Evolutionary conservation across 306 rosid species (phyloP).

Genomic region (Canavalia ensiformis): DNA sequence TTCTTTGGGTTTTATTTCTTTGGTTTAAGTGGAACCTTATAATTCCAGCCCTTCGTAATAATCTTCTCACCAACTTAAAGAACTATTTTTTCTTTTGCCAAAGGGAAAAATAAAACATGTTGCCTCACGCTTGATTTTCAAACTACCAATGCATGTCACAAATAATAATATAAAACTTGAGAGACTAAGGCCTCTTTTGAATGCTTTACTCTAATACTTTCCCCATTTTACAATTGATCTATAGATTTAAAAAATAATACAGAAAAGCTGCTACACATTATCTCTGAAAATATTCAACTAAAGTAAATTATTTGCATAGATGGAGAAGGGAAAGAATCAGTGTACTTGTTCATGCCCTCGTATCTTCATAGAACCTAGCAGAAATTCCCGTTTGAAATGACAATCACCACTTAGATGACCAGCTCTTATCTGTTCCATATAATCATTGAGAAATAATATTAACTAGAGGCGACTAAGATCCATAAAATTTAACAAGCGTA

Average conservation of each 20-base stretch:
- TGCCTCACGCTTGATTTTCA: slow-evolving; percentile 14
- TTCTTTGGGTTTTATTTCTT: slow-evolving; percentile 9
- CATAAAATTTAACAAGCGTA: slow-evolving; percentile 8
- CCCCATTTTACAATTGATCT: background rate
- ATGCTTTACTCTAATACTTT: background rate
- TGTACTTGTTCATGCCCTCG: slow-evolving; percentile 88
- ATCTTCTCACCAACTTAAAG: slow-evolving; percentile 5
- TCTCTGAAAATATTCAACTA: slow-evolving; percentile 29
- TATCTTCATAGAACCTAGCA: slow-evolving; percentile 63
- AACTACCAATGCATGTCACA: slow-evolving; percentile 6
- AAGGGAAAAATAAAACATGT: background rate
- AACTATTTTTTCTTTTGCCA: background rate
- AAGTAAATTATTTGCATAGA: background rate
- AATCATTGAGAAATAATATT: slow-evolving; percentile 14
- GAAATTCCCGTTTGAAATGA: slow-evolving; percentile 84
- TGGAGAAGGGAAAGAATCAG: slow-evolving; percentile 27
- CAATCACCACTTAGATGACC: slow-evolving; percentile 95
- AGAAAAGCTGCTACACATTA: background rate
- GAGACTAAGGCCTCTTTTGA: slow-evolving; percentile 1
- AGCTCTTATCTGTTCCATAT: slow-evolving; percentile 79
- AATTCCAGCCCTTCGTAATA: background rate
- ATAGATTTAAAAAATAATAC: background rate
- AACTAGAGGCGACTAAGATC: background rate
- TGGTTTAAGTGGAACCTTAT: slow-evolving; percentile 3
- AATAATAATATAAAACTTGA: background rate